Evolutionary conservation across 345 rosid species (phyloP).

Genomic region (Brassica carinata): DNA sequence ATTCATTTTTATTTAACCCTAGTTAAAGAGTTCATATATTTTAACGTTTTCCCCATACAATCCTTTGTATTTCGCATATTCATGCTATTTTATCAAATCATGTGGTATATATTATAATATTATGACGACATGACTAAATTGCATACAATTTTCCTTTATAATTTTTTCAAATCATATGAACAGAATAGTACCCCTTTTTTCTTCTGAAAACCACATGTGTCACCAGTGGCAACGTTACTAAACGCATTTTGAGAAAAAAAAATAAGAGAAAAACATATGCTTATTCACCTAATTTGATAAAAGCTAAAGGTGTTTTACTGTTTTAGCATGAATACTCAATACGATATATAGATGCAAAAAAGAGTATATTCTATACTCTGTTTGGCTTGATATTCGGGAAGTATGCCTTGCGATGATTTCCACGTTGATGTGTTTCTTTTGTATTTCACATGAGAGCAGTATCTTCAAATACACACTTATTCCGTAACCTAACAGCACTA

Average conservation of each 20-base stretch:
- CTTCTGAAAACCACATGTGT: neutral
- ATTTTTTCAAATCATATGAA: neutral
- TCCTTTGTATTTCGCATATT: neutral
- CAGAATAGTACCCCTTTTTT: neutral
- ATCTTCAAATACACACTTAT: slow-evolving; percentile 3
- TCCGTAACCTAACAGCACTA: slow-evolving; percentile 20
- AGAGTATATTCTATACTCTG: neutral
- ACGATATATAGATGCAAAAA: neutral
- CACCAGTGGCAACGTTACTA: neutral
- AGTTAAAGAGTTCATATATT: neutral
- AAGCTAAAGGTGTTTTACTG: neutral
- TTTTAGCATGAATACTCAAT: neutral
- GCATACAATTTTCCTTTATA: neutral
- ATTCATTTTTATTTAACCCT: neutral
- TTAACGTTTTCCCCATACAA: neutral
- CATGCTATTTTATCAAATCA: neutral
- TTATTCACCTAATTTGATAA: neutral
- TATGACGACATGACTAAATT: neutral
- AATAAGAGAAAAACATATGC: neutral
- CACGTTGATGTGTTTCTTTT: neutral
- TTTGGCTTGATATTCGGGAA: neutral
- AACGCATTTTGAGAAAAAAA: neutral
- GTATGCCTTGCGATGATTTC: slow-evolving; percentile 1
- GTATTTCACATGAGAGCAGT: neutral
- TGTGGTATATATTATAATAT: too few relatives aligned